These are phyloP conservation scores for Petunia hybrid DNA, from an alignment of 305 asterid genomes.

Conservation along the genomic window DNA sequence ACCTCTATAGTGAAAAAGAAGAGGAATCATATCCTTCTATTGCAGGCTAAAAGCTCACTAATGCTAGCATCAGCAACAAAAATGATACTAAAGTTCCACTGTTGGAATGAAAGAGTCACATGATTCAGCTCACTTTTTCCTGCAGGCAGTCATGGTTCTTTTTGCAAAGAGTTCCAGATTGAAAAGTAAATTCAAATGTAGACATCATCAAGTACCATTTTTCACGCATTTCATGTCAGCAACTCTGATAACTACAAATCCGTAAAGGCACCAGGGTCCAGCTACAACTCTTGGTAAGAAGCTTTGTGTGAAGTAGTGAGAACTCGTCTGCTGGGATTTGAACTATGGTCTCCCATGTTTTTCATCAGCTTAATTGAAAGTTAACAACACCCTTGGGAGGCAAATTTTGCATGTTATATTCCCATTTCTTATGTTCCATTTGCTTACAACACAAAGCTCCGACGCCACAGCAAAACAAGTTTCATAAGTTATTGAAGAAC, in stretches of 20 bases:
- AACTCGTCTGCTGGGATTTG: background rate
- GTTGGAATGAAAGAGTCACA: background rate
- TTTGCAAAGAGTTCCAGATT: background rate
- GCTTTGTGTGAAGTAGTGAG: slow-evolving; percentile 7
- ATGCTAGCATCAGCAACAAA: slow-evolving; percentile 5
- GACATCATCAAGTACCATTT: slow-evolving; percentile 9
- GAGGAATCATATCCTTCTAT: background rate
- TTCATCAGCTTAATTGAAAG: background rate
- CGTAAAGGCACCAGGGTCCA: slow-evolving; percentile 26
- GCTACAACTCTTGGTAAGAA: slow-evolving; percentile 13
- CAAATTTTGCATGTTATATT: background rate
- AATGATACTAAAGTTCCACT: background rate
- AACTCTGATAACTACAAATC: background rate
- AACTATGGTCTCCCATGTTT: background rate
- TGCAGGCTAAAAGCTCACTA: background rate
- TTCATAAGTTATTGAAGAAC: background rate
- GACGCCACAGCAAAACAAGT: too few species aligned
- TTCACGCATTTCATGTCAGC: slow-evolving; percentile 20
- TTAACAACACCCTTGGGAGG: background rate
- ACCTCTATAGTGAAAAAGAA: slow-evolving; percentile 13
- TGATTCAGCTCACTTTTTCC: slow-evolving; percentile 20
- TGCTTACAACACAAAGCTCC: background rate
- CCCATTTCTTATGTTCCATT: background rate
- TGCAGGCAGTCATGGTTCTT: slow-evolving; percentile 10
- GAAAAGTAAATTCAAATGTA: background rate